Percentiles rank a stretch among this genome's conserved stretches.
phyloP scores from a whole-genome alignment of 352 stramenopile genomes.

The Phytophthora niederhauseri region DNA sequence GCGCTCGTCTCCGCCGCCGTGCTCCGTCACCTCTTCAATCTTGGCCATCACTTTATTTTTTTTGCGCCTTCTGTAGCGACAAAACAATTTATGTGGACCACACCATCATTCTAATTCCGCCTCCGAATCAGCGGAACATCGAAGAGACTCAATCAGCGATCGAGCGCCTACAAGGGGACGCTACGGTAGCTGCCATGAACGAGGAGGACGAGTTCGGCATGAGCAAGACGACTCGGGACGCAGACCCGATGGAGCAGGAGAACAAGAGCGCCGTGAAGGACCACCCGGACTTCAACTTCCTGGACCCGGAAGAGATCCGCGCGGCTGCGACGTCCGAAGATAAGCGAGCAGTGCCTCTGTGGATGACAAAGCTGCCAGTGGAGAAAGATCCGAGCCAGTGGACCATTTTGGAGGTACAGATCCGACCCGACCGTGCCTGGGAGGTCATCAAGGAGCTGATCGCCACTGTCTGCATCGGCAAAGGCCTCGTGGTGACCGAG shows the following conservation, averaged over 20 bases:
- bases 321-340: slow-evolving; percentile 34
- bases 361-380: slow-evolving; percentile 61
- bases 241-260: slow-evolving; percentile 75
- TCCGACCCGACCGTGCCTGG: slow-evolving; percentile 77
- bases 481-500: slow-evolving; percentile 68
- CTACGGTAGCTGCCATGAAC: slow-evolving; percentile 25
- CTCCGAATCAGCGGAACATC: not conserved
- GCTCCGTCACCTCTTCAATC: slow-evolving; percentile 41
- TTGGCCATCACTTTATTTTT: slow-evolving; percentile 27
- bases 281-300: slow-evolving; percentile 73
- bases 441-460: slow-evolving; percentile 81
- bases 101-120: not conserved
- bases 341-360: slow-evolving; percentile 48
- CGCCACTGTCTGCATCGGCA: slow-evolving; percentile 76
- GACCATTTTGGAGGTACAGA: slow-evolving; percentile 72
- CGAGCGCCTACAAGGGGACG: too few relatives aligned
- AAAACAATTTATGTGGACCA: not conserved
- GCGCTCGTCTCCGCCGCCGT: slow-evolving; percentile 26
- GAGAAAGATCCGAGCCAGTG: slow-evolving; percentile 70
- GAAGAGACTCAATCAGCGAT: not conserved
- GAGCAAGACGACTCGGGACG: slow-evolving; percentile 61
- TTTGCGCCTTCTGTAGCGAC: too few relatives aligned
- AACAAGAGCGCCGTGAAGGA: slow-evolving; percentile 55
- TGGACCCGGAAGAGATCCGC: slow-evolving; percentile 42
- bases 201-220: slow-evolving; percentile 81